Evolutionary conservation across 805 yeast genomes (phyloP), one percentile per base, ranked within the genome.

Genomic region (Vanderwaltozyma verrucispora): DNA sequence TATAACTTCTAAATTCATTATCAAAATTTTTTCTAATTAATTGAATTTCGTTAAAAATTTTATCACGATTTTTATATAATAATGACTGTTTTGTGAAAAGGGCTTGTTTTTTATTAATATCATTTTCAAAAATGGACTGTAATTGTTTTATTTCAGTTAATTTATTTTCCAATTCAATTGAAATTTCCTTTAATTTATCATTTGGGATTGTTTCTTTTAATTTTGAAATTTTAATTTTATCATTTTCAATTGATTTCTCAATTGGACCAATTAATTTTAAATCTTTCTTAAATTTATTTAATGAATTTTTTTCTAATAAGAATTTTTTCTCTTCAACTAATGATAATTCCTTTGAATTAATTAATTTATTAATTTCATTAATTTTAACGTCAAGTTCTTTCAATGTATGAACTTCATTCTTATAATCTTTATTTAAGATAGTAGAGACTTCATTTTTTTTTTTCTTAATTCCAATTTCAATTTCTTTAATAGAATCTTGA

Each of bases 271-370:
- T 67, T 32, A 73, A 70, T 33, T 74, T 75, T 56, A 84, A 83
- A 58, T 79, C 86, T 61, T 80, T 80, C 53, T 77, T 75, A 56
- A 80, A 64, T 64, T 82, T 84, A 63, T 87, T 76, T 59, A 89
- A 72, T 33, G 76, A 60, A 30, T 84, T 69, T 69, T 84, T 81
- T 63, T 88, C 95, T 65, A 81, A 81, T 47, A 88, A 75, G 44
- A 69, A 63, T 56, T 77, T 74, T 68, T 84, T 79, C 70, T 89
- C 97, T 44, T 88, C 95, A 36, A 86, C 96, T 54, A 89, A 74
- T 52, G 83, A 74, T 58, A 89, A 68, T 30, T 69, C 61, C 43
- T 96, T 96, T 33, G 80, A 64, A 38, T 80, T 82, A 44, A 89
- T 77, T 48, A 72, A 68, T 28, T 69, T 69, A 58, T 89, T 95